A percentile compares a stretch with the other conserved stretches of the same genome.
Conservation (phyloP, 805 yeast species). For the Kodamaea nitidulidarum region DNA sequence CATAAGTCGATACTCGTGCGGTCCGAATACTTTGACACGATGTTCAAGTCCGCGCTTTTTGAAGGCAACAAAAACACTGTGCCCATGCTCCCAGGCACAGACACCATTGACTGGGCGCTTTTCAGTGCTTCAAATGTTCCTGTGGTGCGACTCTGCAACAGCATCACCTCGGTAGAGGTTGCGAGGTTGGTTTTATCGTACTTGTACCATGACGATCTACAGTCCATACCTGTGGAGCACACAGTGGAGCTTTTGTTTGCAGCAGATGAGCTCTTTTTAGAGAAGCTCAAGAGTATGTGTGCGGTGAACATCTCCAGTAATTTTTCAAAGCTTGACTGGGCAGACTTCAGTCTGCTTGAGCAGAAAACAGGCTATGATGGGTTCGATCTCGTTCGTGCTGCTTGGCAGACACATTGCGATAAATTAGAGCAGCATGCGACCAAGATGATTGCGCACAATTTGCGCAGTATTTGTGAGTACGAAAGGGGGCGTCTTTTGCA, state of each 20-base stretch:
- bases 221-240: constrained; percentile 42
- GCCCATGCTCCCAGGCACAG: constrained; percentile 14
- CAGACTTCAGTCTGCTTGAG: constrained; percentile 18
- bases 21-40: constrained; percentile 59
- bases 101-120: constrained; percentile 7
- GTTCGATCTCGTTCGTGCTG: constrained; percentile 56
- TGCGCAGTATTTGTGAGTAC: constrained; percentile 30
- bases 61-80: constrained; percentile 11
- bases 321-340: constrained; percentile 17
- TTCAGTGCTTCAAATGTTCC: constrained; percentile 2
- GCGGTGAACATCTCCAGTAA: constrained; percentile 44
- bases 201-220: constrained; percentile 57
- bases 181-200: constrained; percentile 51
- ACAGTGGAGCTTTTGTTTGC: constrained; percentile 55
- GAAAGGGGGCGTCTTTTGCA: constrained; percentile 28
- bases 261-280: constrained; percentile 59
- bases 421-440: constrained; percentile 64
- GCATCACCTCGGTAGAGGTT: constrained; percentile 4
- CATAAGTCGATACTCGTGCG: constrained; percentile 59
- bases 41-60: constrained; percentile 50
- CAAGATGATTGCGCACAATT: constrained; percentile 48
- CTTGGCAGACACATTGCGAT: constrained; percentile 66
- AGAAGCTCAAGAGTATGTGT: constrained; percentile 62
- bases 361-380: constrained; percentile 34
- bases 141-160: constrained; percentile 4